Percentiles rank a stretch among this genome's conserved stretches.
Evolutionary conservation across 768 basidiomycete genomes (phyloP).

Genomic region (Lenzites betulinus): DNA sequence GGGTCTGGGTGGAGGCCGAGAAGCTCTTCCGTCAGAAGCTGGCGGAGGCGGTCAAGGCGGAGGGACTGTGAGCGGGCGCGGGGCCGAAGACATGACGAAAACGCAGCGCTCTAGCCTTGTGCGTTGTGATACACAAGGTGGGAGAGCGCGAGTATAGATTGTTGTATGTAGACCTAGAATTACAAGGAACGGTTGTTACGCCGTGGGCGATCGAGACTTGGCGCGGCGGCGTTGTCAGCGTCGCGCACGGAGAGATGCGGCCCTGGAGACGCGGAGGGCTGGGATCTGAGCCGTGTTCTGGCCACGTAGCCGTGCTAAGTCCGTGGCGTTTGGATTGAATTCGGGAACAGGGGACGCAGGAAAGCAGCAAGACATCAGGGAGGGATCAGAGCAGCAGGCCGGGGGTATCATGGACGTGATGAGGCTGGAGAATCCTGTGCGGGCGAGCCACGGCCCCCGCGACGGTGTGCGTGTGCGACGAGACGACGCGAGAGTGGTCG

Average conservation of each 20-base stretch:
- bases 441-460: background rate
- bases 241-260: background rate
- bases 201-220: background rate
- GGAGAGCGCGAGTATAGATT: constrained; percentile 1
- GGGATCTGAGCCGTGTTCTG: background rate
- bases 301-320: background rate
- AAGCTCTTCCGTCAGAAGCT: constrained; percentile 73
- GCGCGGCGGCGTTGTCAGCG: background rate
- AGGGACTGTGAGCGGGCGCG: constrained; percentile 24
- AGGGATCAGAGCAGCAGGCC: constrained; percentile 11
- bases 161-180: constrained; percentile 10
- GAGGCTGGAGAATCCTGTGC: background rate
- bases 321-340: background rate
- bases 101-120: background rate
- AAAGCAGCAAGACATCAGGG: background rate
- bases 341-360: background rate
- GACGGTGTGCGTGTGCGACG: background rate
- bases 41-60: constrained; percentile 47
- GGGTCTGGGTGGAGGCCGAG: constrained; percentile 90
- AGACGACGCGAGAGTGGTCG: background rate
- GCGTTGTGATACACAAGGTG: background rate
- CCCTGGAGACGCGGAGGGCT: constrained; percentile 2
- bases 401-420: constrained; percentile 5
- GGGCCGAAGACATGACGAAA: background rate
- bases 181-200: background rate